phyloP scores from a whole-genome alignment of 73 alveolate genomes.

The Paramecium primaurelia region DNA sequence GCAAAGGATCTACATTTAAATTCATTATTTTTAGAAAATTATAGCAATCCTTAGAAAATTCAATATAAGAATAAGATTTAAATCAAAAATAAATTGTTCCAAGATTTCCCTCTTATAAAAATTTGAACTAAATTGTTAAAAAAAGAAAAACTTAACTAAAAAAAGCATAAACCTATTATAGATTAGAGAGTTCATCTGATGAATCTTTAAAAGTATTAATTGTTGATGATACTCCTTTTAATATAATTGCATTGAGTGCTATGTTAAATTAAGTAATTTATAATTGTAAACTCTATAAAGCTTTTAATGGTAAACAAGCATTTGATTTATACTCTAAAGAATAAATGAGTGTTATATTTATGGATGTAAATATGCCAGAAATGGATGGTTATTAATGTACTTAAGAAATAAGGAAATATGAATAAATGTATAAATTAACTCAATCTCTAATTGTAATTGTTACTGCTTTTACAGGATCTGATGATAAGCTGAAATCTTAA shows the following conservation, averaged over 20 bases:
- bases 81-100: not conserved
- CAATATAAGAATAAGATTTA: not conserved
- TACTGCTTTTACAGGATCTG: constrained; percentile 43
- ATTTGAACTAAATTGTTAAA: not conserved
- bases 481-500: constrained; percentile 51
- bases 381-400: constrained; percentile 63
- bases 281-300: constrained; percentile 24
- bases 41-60: not conserved
- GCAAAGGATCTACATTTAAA: constrained; percentile 47
- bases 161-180: not conserved
- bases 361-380: constrained; percentile 63
- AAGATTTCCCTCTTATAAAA: not conserved
- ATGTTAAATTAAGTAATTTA: not conserved
- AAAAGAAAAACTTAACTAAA: not conserved
- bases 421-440: not conserved
- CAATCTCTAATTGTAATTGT: constrained; percentile 20
- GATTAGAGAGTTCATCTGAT: not conserved
- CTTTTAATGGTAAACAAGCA: constrained; percentile 56
- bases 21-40: constrained; percentile 36
- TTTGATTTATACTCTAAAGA: constrained; percentile 23
- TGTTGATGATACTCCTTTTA: constrained; percentile 60
- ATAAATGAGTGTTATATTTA: constrained; percentile 10
- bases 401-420: constrained; percentile 38
- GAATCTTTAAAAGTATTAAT: constrained; percentile 18
- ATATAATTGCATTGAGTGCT: constrained; percentile 50